Evolutionary conservation across 2,329 filamentous ascomycete genomes (phyloP).

Genomic region (Pezicula carpinea): DNA sequence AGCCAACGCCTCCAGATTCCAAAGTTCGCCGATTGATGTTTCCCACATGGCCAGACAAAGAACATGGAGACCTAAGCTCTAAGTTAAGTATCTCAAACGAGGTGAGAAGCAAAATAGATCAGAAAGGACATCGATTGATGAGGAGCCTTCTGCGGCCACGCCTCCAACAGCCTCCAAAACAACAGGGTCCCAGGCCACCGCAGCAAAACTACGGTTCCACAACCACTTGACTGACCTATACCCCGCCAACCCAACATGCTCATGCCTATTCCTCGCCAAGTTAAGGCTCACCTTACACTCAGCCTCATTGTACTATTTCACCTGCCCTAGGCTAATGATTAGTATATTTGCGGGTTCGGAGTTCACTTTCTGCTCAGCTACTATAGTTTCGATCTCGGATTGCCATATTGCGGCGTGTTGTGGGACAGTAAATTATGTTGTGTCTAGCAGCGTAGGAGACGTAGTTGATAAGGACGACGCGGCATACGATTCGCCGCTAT

Average conservation of each 20-base stretch:
- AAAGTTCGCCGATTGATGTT: slow-evolving; percentile 26
- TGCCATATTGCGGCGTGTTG: slow-evolving; percentile 30
- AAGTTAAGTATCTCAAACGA: not conserved
- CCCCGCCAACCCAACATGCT: slow-evolving; percentile 15
- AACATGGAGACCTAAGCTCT: slow-evolving; percentile 21
- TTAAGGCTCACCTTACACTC: slow-evolving; percentile 8
- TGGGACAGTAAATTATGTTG: slow-evolving; percentile 30
- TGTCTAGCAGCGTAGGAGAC: slow-evolving; percentile 33
- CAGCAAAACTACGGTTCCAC: slow-evolving; percentile 25
- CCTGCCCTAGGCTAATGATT: slow-evolving; percentile 43
- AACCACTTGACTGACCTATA: slow-evolving; percentile 20
- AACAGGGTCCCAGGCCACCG: slow-evolving; percentile 22
- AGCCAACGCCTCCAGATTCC: slow-evolving; percentile 24
- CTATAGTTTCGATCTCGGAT: slow-evolving; percentile 38
- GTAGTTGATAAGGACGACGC: slow-evolving; percentile 49
- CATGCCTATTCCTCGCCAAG: slow-evolving; percentile 7
- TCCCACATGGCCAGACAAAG: slow-evolving; percentile 24
- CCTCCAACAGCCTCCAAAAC: slow-evolving; percentile 26
- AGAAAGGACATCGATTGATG: slow-evolving; percentile 5
- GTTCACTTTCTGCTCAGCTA: slow-evolving; percentile 38
- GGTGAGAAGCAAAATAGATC: no score
- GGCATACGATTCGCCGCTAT: slow-evolving; percentile 48
- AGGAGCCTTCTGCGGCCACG: slow-evolving; percentile 10
- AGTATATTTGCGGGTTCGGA: slow-evolving; percentile 45
- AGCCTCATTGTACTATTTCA: slow-evolving; percentile 28